These are phyloP conservation scores for Apiospora marii DNA, from an alignment of 2,329 filamentous ascomycete species.

Conservation along the genomic window DNA sequence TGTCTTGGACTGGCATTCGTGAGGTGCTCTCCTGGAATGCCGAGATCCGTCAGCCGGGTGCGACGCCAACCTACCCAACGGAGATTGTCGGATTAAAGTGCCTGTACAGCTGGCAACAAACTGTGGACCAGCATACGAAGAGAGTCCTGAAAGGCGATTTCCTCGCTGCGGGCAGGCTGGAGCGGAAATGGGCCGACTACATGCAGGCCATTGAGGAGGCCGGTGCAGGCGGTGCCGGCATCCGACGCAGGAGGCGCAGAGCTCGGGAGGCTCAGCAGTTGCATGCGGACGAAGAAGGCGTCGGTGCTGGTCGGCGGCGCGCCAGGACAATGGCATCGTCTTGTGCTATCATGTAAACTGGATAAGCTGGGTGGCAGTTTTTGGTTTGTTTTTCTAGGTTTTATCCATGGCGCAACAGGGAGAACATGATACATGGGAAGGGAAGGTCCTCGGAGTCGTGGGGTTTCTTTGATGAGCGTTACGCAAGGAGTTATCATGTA, in stretches of 20 bases:
- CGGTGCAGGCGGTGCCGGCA: constrained; percentile 70
- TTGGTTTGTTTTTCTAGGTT: too few relatives aligned
- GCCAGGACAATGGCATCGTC: constrained; percentile 66
- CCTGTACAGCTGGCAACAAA: constrained; percentile 95
- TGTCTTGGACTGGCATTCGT: constrained; percentile 91
- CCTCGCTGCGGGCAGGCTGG: constrained; percentile 76
- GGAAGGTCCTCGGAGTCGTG: not conserved
- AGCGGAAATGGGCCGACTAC: constrained; percentile 91
- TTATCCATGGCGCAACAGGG: not conserved
- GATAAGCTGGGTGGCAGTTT: not conserved
- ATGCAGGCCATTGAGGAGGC: constrained; percentile 94
- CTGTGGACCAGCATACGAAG: constrained; percentile 91
- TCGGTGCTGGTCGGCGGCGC: constrained; percentile 64
- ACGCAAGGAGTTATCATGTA: constrained; percentile 14
- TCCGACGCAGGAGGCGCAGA: constrained; percentile 75
- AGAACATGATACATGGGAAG: not conserved
- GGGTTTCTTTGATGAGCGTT: constrained; percentile 9
- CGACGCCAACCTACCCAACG: constrained; percentile 66
- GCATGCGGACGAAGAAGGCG: constrained; percentile 83
- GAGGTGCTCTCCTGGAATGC: constrained; percentile 88
- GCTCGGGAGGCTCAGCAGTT: constrained; percentile 83
- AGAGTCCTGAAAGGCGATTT: constrained; percentile 82
- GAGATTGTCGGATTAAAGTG: constrained; percentile 89
- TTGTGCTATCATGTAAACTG: constrained; percentile 69
- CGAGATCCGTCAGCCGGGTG: constrained; percentile 66